phyloP scores from a whole-genome alignment of 305 asterid genomes.

The Fraxinus sp. region DNA sequence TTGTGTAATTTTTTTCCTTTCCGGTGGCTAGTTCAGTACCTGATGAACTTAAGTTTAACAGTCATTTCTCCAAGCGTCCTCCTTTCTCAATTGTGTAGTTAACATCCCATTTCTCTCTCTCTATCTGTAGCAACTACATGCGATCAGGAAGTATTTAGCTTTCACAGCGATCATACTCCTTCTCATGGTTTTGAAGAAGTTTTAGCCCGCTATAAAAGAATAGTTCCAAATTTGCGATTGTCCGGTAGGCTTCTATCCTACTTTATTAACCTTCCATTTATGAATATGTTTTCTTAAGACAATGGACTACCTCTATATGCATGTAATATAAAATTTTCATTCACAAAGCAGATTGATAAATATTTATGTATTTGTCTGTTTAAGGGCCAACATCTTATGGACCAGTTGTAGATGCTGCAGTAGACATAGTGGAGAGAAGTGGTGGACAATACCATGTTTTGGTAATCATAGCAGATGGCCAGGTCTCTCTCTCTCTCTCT shows the following conservation, averaged over 20 bases:
- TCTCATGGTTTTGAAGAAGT: conserved; percentile 90
- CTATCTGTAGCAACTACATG: conserved; percentile 54
- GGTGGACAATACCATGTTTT: conserved; percentile 83
- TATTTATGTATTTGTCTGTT: conserved; percentile 8
- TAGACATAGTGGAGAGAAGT: conserved; percentile 76
- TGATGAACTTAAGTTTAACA: neutral
- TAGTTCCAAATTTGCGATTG: conserved; percentile 56
- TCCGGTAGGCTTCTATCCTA: conserved; percentile 48
- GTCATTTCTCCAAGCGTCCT: neutral
- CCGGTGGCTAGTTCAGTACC: neutral
- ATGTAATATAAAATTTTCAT: conserved; percentile 2
- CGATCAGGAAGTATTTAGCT: conserved; percentile 77
- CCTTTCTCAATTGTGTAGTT: conserved; percentile 17
- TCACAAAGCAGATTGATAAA: conserved; percentile 17
- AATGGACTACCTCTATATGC: neutral
- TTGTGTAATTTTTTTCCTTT: conserved; percentile 3
- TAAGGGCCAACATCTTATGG: conserved; percentile 88
- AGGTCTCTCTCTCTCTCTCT: conserved; percentile 40
- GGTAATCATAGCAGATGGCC: conserved; percentile 90
- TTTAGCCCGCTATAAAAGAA: conserved; percentile 64
- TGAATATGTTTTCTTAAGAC: conserved; percentile 11
- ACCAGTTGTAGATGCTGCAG: conserved; percentile 82
- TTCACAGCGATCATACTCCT: conserved; percentile 70
- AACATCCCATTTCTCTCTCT: neutral
- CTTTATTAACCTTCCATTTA: conserved; percentile 2